These are phyloP conservation scores for Domatiomyces catenatus DNA, from an alignment of 2,329 filamentous ascomycete species.

Conservation along the genomic window DNA sequence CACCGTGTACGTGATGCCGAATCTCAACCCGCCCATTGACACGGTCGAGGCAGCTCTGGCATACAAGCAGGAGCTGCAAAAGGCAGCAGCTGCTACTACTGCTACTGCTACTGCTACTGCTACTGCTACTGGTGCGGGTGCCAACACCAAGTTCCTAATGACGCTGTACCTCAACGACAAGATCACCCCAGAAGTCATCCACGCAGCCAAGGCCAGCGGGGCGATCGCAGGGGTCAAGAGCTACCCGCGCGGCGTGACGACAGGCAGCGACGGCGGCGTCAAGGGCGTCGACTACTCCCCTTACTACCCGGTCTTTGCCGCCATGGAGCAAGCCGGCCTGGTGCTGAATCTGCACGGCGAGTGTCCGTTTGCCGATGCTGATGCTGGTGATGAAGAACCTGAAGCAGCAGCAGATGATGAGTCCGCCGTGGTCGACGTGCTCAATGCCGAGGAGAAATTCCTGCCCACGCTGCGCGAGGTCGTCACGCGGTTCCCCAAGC, in stretches of 20 bases:
- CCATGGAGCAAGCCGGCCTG: constrained; percentile 71
- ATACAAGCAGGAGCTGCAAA: constrained; percentile 36
- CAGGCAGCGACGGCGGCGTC: constrained; percentile 40
- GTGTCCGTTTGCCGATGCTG: constrained; percentile 34
- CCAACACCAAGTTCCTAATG: constrained; percentile 53
- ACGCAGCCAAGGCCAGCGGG: constrained; percentile 55
- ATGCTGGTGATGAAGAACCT: neutral
- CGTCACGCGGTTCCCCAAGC: constrained; percentile 57
- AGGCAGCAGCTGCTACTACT: neutral
- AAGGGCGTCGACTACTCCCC: constrained; percentile 24
- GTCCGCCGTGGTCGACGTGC: constrained; percentile 32
- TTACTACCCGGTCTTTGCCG: constrained; percentile 53
- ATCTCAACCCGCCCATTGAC: constrained; percentile 48
- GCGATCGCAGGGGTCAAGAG: constrained; percentile 49
- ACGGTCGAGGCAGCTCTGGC: constrained; percentile 48
- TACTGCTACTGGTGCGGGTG: too few species aligned
- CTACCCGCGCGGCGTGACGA: constrained; percentile 35
- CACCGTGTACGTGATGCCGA: constrained; percentile 45
- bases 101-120: constrained; percentile 26
- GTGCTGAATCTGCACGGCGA: constrained; percentile 93
- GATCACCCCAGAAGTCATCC: constrained; percentile 54
- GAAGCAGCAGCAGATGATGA: too few species aligned
- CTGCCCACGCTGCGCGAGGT: constrained; percentile 63
- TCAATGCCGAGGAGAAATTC: constrained; percentile 62
- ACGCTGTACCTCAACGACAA: constrained; percentile 52